These are phyloP conservation scores for Fusarium irregulare DNA, from an alignment of 2,329 filamentous ascomycete species.

Conservation along the genomic window DNA sequence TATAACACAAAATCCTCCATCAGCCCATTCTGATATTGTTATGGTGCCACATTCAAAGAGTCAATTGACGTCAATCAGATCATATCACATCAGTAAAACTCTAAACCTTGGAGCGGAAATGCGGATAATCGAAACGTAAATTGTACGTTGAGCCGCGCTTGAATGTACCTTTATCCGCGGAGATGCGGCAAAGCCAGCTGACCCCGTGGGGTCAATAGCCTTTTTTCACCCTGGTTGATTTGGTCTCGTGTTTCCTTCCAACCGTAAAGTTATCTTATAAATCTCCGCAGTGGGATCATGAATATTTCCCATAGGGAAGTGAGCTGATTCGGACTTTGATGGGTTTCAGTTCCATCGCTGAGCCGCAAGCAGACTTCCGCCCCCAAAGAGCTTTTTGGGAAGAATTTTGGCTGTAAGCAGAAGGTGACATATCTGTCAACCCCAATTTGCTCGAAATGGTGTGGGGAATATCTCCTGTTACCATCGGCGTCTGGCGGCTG, in stretches of 20 bases:
- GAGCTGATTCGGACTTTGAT: constrained; percentile 14
- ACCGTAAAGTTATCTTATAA: neutral
- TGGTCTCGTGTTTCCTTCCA: constrained; percentile 22
- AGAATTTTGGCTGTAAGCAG: neutral
- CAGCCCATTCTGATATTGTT: constrained; percentile 3
- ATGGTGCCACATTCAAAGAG: constrained; percentile 4
- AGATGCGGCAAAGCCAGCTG: constrained; percentile 22
- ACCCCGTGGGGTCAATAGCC: constrained; percentile 26
- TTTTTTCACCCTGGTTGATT: neutral
- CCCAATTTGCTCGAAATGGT: neutral
- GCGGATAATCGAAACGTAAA: constrained; percentile 9
- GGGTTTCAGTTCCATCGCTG: constrained; percentile 18
- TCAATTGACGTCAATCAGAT: constrained; percentile 13
- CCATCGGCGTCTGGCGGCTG: neutral
- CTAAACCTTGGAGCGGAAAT: constrained; percentile 2
- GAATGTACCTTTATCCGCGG: constrained; percentile 27
- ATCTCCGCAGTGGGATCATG: constrained; percentile 4
- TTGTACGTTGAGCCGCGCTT: constrained; percentile 16
- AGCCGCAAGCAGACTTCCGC: constrained; percentile 1
- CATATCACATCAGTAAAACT: constrained; percentile 15
- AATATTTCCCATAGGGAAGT: constrained; percentile 1
- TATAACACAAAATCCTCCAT: constrained; percentile 1
- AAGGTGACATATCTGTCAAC: constrained; percentile 6
- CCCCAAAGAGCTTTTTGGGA: neutral
- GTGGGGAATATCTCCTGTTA: neutral